Evolutionary conservation across 345 rosid species (phyloP), one percentile per base, ranked within the genome.

Genomic region (Fremontodendron californicum): DNA sequence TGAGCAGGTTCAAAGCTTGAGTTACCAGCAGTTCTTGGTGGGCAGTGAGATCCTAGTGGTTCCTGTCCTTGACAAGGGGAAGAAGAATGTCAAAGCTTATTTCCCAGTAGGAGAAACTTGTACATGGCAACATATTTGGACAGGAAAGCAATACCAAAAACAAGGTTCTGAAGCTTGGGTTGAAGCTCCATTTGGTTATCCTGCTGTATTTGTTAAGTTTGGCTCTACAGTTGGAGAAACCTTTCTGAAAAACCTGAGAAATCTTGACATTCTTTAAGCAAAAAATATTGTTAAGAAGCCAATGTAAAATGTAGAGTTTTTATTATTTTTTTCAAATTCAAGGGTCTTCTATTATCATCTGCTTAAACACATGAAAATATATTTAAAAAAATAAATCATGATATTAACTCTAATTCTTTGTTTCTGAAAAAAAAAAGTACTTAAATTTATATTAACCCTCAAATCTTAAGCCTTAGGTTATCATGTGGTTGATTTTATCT

Each of bases 41-140:
- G 94, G 92, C 45, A 85, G 82, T 2, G 91, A 91, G 85, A 84
- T 91, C 74, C 82, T 91, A 57, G 92, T 91, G 76, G 94, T 88
- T 79, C 94, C 94, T 13, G 85, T 83, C 9, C 87, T 91, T 43
- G 90, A 91, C 85, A 91, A 88, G 77, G 91, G 90, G 6, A 82
- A 77, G 79, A 82, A 78, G 60, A 83, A 79, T 13, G 90, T 88
- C 3, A 84, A 83, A 76, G 93, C 87, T 27, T 89, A 91, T 79
- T 89, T 91, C 78, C 95, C 95, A 13, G 67, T 37, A 19, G 91
- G 86, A 35, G 89, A 87, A 79, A 75, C 64, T 8, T 78, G 83
- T 70, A 29, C 81, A 21, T 91, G 95, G 93, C 73, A 86, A 76
- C 93, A 91, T 73, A 71, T 89, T 48, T 91, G 93, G 90, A 85